These are phyloP conservation scores for Kurtzmaniella natalensis DNA, from an alignment of 1,139 yeast species.

Conservation along the genomic window DNA sequence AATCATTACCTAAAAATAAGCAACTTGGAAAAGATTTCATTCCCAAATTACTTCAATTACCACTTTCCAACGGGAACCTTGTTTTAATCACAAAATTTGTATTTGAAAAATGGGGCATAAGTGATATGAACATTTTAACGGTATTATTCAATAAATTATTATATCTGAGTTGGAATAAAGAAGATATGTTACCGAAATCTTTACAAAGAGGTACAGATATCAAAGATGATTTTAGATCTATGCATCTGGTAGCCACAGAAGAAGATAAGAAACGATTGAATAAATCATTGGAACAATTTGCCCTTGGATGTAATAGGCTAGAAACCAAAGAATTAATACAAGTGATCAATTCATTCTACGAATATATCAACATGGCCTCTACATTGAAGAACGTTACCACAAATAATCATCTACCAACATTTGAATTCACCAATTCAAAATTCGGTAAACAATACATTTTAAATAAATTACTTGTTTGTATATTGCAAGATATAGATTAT, in stretches of 20 bases:
- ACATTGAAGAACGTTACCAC: too few relatives aligned
- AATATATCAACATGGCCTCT: constrained; percentile 8
- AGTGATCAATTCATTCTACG: constrained; percentile 14
- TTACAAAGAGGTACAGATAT: background rate
- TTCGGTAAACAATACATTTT: constrained; percentile 18
- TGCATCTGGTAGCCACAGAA: constrained; percentile 11
- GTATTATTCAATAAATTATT: background rate
- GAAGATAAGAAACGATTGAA: constrained; percentile 21
- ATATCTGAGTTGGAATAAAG: background rate
- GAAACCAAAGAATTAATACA: constrained; percentile 13
- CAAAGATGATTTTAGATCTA: constrained; percentile 14
- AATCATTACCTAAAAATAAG: too few relatives aligned
- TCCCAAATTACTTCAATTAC: background rate
- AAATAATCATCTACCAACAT: too few relatives aligned
- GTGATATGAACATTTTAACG: background rate
- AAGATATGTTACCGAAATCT: background rate
- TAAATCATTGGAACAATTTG: constrained; percentile 23
- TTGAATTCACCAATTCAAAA: constrained; percentile 13
- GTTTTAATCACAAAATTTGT: background rate
- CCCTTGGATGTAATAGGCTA: constrained; percentile 27
- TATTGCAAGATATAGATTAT: background rate
- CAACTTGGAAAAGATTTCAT: background rate
- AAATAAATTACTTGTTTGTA: constrained; percentile 13
- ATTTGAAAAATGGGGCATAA: background rate
- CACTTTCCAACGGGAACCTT: background rate